Percentiles rank a stretch among this genome's conserved stretches.
phyloP scores from a whole-genome alignment of 108 stramenopile species.

The Skeletonema costatum region DNA sequence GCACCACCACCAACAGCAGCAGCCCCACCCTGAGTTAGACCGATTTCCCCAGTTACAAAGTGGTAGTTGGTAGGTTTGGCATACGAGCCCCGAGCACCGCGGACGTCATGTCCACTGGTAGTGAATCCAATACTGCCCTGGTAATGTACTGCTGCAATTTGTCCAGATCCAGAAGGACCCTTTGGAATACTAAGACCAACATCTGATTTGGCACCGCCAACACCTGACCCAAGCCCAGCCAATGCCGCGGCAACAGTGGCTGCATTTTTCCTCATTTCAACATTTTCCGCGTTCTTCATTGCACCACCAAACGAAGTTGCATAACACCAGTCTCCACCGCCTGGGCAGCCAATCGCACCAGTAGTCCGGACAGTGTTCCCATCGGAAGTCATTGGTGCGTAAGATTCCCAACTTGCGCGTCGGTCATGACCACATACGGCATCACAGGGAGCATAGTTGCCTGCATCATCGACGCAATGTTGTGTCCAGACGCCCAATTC shows the following conservation, averaged over 20 bases:
- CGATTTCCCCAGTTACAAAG: neutral
- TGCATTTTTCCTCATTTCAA: constrained; percentile 6
- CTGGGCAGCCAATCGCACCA: constrained; percentile 32
- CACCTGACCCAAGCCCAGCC: constrained; percentile 23
- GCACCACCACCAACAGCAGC: neutral
- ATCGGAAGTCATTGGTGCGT: constrained; percentile 14
- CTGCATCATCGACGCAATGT: neutral
- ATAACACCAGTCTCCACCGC: constrained; percentile 37
- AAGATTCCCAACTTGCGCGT: constrained; percentile 17
- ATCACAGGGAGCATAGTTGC: constrained; percentile 9
- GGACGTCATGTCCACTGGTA: neutral
- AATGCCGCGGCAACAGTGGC: constrained; percentile 19
- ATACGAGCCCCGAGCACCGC: neutral
- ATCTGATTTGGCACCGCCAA: neutral
- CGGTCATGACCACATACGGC: constrained; percentile 22
- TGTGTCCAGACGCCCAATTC: constrained; percentile 30
- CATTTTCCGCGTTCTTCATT: neutral
- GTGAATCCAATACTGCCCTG: neutral
- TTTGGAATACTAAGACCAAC: neutral
- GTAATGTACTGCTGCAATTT: neutral
- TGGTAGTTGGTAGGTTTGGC: neutral
- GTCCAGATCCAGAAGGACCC: neutral
- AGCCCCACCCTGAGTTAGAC: neutral
- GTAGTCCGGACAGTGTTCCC: neutral
- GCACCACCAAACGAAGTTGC: constrained; percentile 5